Conservation (phyloP, 177 flowering plant genomes). For the Vitis hybrid region DNA sequence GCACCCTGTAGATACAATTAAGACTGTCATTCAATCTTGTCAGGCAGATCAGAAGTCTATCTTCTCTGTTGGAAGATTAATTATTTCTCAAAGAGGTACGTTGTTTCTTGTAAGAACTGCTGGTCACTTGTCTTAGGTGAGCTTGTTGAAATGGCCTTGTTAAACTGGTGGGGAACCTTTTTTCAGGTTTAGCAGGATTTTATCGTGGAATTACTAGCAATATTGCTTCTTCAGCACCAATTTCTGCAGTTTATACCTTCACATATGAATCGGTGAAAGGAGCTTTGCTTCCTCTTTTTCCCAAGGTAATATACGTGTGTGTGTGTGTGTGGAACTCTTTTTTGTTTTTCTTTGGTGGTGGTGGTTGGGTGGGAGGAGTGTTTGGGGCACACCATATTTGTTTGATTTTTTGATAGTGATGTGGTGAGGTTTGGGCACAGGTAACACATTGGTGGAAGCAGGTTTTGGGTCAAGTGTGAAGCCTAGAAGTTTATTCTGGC, state of each 20-base stretch:
- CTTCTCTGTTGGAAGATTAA: conserved; percentile 49
- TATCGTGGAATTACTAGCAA: conserved; percentile 95
- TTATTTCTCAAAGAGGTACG: conserved; percentile 90
- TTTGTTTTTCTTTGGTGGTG: background rate
- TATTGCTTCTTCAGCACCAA: conserved; percentile 91
- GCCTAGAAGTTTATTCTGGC: background rate
- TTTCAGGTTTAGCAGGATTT: conserved; percentile 84
- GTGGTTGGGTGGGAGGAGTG: background rate
- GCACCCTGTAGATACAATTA: conserved; percentile 92
- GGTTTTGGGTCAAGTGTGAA: conserved; percentile 1
- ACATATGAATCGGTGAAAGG: conserved; percentile 94
- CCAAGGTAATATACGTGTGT: conserved; percentile 54
- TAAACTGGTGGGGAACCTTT: background rate
- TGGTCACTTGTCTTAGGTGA: background rate
- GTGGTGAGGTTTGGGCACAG: too few relatives aligned
- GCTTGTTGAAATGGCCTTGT: background rate
- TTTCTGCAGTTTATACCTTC: conserved; percentile 91
- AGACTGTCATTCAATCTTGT: conserved; percentile 84
- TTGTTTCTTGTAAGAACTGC: background rate
- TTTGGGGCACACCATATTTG: too few relatives aligned
- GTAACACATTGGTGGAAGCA: too few relatives aligned
- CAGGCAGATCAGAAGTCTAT: conserved; percentile 55
- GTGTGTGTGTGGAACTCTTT: conserved; percentile 5
- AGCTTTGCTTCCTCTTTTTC: conserved; percentile 71
- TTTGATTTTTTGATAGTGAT: too few relatives aligned